Evolutionary conservation across 148 eudicot genomes (phyloP).

Genomic region (Gaultheria prostrata): DNA sequence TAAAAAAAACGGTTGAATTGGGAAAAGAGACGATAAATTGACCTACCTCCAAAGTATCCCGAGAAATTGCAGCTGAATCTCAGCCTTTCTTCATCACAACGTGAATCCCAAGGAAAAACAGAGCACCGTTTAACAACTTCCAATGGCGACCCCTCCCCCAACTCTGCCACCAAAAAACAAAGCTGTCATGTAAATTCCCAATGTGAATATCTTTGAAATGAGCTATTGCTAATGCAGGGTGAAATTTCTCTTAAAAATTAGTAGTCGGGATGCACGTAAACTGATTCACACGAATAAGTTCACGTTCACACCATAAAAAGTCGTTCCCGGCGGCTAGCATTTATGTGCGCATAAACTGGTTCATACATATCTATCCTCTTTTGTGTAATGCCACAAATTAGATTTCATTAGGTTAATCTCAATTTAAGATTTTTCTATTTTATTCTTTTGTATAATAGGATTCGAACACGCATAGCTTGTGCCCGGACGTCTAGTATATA

Average conservation of each 20-base stretch:
- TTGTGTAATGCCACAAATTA: neutral
- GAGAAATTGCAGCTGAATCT: neutral
- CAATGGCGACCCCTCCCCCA: slow-evolving; percentile 7
- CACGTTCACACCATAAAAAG: no score
- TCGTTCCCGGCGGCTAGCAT: no score
- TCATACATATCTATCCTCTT: neutral
- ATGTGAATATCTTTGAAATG: neutral
- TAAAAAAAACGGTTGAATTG: neutral
- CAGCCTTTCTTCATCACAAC: neutral
- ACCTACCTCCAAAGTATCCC: slow-evolving; percentile 1
- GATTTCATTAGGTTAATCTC: neutral
- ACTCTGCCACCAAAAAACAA: neutral
- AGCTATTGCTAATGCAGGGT: no score
- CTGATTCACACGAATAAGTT: no score
- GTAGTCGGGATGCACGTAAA: no score
- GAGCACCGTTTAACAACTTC: slow-evolving; percentile 2
- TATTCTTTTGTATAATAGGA: neutral
- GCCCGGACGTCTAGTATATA: no score
- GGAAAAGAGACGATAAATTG: neutral
- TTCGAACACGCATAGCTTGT: no score
- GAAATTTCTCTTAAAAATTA: no score
- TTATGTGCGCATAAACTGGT: no score
- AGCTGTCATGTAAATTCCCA: neutral
- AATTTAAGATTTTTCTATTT: neutral
- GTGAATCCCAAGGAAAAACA: slow-evolving; percentile 8